Evolutionary conservation across 257 asterid species (phyloP).

Genomic region (Gardenia jasminoides): DNA sequence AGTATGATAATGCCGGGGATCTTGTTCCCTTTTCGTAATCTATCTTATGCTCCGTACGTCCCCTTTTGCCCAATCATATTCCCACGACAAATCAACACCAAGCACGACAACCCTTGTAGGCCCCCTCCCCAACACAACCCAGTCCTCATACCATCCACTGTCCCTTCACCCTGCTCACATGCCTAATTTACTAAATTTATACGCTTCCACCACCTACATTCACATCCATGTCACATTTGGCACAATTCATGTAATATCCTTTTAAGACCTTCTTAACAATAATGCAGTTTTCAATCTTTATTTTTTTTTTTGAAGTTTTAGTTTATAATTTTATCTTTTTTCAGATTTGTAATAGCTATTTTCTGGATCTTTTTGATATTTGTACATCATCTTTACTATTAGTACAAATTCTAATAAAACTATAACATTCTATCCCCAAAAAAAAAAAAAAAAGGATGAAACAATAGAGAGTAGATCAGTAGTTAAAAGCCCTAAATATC

Average conservation of each 20-base stretch:
- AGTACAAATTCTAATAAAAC: too few species aligned
- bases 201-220: neutral
- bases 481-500: too few species aligned
- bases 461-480: too few species aligned
- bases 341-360: too few species aligned
- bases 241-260: neutral
- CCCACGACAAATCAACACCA: constrained; percentile 35
- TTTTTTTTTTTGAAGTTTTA: too few species aligned
- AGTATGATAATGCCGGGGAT: constrained; percentile 42
- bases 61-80: constrained; percentile 52
- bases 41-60: constrained; percentile 37
- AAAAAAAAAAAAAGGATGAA: too few species aligned
- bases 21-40: constrained; percentile 47
- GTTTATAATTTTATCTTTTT: too few species aligned
- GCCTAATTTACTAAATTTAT: neutral
- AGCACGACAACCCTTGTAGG: constrained; percentile 54
- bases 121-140: constrained; percentile 29
- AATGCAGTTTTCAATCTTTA: too few species aligned
- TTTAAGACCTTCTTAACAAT: too few species aligned
- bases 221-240: neutral
- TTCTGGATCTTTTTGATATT: too few species aligned
- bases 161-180: constrained; percentile 24
- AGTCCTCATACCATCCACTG: constrained; percentile 32
- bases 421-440: too few species aligned
- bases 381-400: too few species aligned